A percentile compares a stretch with the other conserved stretches of the same genome.
Evolutionary conservation across 73 alveolate species (phyloP).

Genomic region (Effrenium voratum): DNA sequence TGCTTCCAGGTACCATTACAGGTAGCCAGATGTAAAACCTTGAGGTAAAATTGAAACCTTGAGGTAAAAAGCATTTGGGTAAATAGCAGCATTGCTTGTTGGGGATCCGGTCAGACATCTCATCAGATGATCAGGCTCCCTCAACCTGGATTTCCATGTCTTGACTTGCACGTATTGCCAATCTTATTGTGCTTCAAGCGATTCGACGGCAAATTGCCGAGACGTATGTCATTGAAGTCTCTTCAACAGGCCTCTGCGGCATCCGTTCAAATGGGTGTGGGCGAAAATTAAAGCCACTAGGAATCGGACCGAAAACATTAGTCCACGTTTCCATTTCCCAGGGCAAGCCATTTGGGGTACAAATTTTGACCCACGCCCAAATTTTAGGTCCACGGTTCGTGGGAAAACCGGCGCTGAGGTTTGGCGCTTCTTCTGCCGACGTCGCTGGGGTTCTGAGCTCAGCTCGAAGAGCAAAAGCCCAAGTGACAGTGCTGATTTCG

Average conservation of each 20-base stretch:
- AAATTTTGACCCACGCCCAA: not conserved
- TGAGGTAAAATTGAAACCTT: not conserved
- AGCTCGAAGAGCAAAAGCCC: too few species aligned
- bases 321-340: not conserved
- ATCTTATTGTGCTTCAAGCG: too few species aligned
- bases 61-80: too few species aligned
- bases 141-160: too few species aligned
- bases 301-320: not conserved
- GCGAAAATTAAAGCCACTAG: not conserved
- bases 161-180: too few species aligned
- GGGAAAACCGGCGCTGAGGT: not conserved
- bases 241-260: not conserved
- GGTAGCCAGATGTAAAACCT: not conserved
- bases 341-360: not conserved
- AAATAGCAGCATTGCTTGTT: too few species aligned
- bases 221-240: too few species aligned
- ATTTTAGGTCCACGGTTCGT: not conserved
- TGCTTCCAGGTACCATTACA: not conserved
- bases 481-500: too few species aligned
- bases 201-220: too few species aligned
- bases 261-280: not conserved
- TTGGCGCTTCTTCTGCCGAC: slow-evolving; percentile 42
- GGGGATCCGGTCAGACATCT: not conserved
- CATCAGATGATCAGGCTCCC: not conserved
- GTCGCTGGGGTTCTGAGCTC: slow-evolving; percentile 15